Evolutionary conservation across 495 filamentous ascomycete species (phyloP).

Genomic region (Pseudomonodictys pantanalensis): DNA sequence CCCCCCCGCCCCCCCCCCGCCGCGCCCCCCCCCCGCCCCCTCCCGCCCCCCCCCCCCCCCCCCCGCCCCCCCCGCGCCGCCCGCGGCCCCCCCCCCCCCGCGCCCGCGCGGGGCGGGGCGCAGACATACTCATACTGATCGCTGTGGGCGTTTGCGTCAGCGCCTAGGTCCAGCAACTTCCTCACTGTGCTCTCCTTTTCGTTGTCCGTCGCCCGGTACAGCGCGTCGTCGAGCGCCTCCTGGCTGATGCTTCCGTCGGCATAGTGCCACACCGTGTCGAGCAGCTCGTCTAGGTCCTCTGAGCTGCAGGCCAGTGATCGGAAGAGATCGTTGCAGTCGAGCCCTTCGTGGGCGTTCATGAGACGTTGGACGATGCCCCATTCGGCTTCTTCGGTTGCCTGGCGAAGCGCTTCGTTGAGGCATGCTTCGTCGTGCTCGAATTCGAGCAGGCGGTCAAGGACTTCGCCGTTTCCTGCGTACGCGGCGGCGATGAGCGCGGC

Average conservation of each 20-base stretch:
- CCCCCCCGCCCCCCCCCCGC: too few relatives aligned
- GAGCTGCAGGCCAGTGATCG: neutral
- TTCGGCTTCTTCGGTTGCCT: neutral
- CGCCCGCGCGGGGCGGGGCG: too few relatives aligned
- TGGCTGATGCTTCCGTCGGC: slow-evolving; percentile 1
- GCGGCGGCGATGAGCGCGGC: neutral
- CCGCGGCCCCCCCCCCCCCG: too few relatives aligned
- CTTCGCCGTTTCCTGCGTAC: neutral
- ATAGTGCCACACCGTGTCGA: neutral
- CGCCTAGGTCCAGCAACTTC: neutral
- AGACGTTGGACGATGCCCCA: neutral
- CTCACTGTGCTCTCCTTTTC: slow-evolving; percentile 3
- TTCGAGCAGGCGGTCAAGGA: neutral
- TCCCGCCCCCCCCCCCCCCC: too few relatives aligned
- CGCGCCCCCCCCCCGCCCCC: too few relatives aligned
- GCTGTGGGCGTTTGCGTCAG: slow-evolving; percentile 15
- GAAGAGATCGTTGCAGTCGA: neutral
- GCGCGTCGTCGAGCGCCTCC: neutral
- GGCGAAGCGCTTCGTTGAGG: neutral
- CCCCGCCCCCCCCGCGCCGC: too few relatives aligned
- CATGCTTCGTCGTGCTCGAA: neutral
- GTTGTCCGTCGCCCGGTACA: slow-evolving; percentile 11
- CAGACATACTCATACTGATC: neutral
- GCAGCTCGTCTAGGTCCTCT: neutral
- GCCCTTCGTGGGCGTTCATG: neutral